These are phyloP conservation scores for Triticum timopheevii DNA, from an alignment of 176 grass and related monocot species.

Conservation along the genomic window DNA sequence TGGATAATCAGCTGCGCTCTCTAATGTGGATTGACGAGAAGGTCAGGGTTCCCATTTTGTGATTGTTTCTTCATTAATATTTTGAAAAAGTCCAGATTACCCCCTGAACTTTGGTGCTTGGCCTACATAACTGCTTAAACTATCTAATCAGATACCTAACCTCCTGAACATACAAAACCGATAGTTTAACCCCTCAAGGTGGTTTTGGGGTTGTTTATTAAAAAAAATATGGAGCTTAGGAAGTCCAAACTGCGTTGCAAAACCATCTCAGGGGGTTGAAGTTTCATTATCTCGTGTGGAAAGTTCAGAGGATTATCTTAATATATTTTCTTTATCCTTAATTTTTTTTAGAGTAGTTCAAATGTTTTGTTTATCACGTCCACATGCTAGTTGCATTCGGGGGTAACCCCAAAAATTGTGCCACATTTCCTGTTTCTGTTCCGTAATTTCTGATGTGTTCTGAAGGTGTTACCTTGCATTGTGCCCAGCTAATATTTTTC, in stretches of 20 bases:
- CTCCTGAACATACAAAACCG: neutral
- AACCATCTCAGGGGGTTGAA: neutral
- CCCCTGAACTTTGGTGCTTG: neutral
- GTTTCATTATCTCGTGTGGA: neutral
- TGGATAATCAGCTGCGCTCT: constrained; percentile 94
- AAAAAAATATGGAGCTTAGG: neutral
- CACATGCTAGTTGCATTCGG: neutral
- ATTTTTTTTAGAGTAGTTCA: neutral
- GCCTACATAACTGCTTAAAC: neutral
- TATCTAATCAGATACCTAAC: neutral
- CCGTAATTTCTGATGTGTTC: neutral
- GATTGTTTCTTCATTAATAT: neutral
- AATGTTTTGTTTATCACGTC: neutral
- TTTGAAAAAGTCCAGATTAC: neutral
- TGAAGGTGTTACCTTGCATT: neutral
- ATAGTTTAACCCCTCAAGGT: neutral
- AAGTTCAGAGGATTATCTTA: neutral
- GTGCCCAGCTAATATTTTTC: neutral
- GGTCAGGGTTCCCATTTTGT: constrained; percentile 37
- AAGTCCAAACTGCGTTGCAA: neutral
- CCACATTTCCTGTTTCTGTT: neutral
- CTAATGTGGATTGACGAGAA: constrained; percentile 99
- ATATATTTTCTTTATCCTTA: neutral
- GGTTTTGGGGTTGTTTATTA: neutral
- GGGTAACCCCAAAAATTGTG: neutral